Conservation (phyloP, 169 alveolate genomes). For the Plasmodium cynomolgi region DNA sequence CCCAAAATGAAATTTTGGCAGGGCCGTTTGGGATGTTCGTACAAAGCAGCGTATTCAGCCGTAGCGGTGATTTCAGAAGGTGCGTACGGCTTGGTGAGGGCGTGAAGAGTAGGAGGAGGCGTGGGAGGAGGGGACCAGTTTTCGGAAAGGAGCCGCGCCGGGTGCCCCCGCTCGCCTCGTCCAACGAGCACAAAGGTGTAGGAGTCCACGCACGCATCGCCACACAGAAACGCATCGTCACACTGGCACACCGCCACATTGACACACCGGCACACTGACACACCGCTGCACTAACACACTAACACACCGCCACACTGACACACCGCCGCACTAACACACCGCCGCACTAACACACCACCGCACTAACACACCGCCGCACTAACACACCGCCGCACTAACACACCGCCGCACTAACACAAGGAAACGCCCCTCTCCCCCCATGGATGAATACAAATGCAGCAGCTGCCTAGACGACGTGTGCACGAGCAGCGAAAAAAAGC, state of each 20-base stretch:
- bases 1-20: background rate
- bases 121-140: background rate
- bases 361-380: too few species aligned
- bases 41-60: background rate
- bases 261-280: too few species aligned
- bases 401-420: too few species aligned
- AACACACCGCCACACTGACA: too few species aligned
- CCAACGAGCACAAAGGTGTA: background rate
- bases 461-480: slow-evolving; percentile 53
- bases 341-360: too few species aligned
- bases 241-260: too few species aligned
- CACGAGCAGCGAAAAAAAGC: slow-evolving; percentile 43
- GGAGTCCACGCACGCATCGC: background rate
- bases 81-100: background rate
- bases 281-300: too few species aligned
- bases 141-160: background rate
- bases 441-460: slow-evolving; percentile 72
- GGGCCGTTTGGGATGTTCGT: background rate
- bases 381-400: too few species aligned
- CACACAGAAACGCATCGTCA: background rate
- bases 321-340: too few species aligned
- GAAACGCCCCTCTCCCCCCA: background rate
- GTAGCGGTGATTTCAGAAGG: background rate
- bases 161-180: background rate
- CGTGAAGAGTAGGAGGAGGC: background rate